Conservation (phyloP, 2,329 filamentous ascomycete species). For the Cylindrodendrum hubeiense region DNA sequence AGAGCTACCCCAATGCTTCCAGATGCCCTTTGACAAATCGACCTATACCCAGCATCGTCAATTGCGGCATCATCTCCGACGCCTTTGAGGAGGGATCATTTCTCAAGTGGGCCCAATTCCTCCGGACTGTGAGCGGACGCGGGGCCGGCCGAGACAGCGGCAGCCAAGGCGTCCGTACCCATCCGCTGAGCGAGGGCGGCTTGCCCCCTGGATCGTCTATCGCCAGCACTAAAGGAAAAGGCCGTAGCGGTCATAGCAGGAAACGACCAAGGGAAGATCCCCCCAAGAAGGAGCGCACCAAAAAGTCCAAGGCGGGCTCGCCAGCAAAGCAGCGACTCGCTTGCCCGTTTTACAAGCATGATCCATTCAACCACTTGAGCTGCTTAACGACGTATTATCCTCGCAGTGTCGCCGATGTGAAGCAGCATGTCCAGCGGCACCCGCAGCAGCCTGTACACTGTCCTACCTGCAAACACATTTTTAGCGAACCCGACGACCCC, state of each 20-base stretch:
- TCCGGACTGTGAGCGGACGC: no score
- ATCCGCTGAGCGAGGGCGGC: no score
- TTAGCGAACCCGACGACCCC: neutral
- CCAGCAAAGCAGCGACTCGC: neutral
- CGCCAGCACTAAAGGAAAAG: no score
- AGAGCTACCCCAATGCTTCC: no score
- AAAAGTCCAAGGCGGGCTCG: neutral
- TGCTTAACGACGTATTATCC: rapidly evolving
- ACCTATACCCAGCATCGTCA: no score
- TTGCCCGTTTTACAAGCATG: neutral
- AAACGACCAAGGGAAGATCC: neutral
- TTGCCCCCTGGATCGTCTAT: no score
- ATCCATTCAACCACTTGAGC: neutral
- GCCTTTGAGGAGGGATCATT: no score
- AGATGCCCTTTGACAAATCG: no score
- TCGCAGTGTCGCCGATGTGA: neutral
- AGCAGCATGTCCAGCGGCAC: neutral
- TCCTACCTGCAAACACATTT: neutral
- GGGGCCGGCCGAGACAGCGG: no score
- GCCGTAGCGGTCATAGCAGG: neutral
- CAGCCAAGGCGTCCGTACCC: no score
- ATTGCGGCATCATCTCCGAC: no score
- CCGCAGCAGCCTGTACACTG: neutral
- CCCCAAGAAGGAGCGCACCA: neutral
- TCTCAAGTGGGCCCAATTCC: no score